Evolutionary conservation across 1,284 basidiomycete genomes (phyloP).

Genomic region (Blastosporella zonata): DNA sequence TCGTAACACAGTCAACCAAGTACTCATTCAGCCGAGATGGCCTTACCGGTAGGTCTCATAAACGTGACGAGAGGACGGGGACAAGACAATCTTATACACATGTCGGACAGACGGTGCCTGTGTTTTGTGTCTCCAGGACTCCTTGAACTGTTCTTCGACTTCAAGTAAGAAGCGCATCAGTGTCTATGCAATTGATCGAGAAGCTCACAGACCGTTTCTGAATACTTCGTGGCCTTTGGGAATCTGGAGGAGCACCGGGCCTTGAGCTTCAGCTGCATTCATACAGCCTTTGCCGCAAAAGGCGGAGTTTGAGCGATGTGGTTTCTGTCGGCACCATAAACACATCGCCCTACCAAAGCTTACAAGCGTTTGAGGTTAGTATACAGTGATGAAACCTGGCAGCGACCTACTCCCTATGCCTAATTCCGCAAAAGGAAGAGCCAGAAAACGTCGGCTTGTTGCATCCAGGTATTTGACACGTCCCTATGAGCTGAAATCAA

Average conservation of each 20-base stretch:
- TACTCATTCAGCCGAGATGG: background rate
- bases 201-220: background rate
- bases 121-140: conserved; percentile 59
- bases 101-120: conserved; percentile 44
- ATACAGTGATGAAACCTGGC: background rate
- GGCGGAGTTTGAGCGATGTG: conserved; percentile 1
- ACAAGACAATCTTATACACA: conserved; percentile 50
- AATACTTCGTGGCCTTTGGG: background rate
- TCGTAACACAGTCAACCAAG: background rate
- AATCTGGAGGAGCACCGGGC: background rate
- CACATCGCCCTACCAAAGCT: conserved; percentile 6
- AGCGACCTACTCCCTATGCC: background rate
- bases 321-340: conserved; percentile 8
- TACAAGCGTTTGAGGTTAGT: background rate
- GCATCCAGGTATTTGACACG: conserved; percentile 6
- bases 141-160: conserved; percentile 51
- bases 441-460: background rate
- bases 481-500: background rate
- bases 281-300: conserved; percentile 4
- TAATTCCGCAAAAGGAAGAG: conserved; percentile 2
- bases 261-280: conserved; percentile 5
- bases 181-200: background rate
- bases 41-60: conserved; percentile 49
- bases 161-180: background rate
- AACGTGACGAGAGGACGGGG: conserved; percentile 40